These are phyloP conservation scores for Echium plantagineum DNA, from an alignment of 257 asterid species.

Conservation along the genomic window DNA sequence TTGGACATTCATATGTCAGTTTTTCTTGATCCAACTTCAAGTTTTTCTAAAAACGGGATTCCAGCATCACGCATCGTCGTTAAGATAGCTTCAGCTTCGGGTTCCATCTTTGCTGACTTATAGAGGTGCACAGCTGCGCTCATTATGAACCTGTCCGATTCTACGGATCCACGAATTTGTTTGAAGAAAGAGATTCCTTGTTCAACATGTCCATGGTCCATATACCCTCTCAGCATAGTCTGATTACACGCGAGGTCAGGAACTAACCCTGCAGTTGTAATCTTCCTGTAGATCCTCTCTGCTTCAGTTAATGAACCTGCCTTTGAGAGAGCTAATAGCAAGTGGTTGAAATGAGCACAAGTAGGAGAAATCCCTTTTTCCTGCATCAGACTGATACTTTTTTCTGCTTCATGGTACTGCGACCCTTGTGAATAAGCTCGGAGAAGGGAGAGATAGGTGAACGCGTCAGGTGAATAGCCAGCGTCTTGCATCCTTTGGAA, in stretches of 20 bases:
- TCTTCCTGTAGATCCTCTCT: slow-evolving; percentile 35
- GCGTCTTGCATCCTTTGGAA: slow-evolving; percentile 36
- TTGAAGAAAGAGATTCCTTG: slow-evolving; percentile 60
- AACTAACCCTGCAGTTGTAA: slow-evolving; percentile 25
- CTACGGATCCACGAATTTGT: slow-evolving; percentile 28
- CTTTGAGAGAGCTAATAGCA: slow-evolving; percentile 42
- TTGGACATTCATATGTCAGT: not conserved
- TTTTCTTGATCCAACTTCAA: slow-evolving; percentile 47
- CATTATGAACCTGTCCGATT: slow-evolving; percentile 51
- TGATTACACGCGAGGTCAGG: slow-evolving; percentile 47
- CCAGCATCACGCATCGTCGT: slow-evolving; percentile 27
- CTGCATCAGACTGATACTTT: slow-evolving; percentile 42
- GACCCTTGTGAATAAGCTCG: slow-evolving; percentile 42
- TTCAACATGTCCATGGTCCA: slow-evolving; percentile 48
- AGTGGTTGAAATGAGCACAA: slow-evolving; percentile 50
- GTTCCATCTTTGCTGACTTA: slow-evolving; percentile 32
- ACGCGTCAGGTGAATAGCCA: slow-evolving; percentile 49
- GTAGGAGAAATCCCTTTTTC: slow-evolving; percentile 46
- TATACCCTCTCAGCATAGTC: slow-evolving; percentile 60
- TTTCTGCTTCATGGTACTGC: slow-evolving; percentile 49
- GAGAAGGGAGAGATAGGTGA: slow-evolving; percentile 50
- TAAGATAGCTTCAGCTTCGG: slow-evolving; percentile 36
- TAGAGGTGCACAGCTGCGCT: slow-evolving; percentile 73
- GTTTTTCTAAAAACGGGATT: slow-evolving; percentile 40
- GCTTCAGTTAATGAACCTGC: slow-evolving; percentile 52